Base-by-base conservation (phyloP, 2,329 filamentous ascomycete genomes). In the Periconia macrospinosa region DNA sequence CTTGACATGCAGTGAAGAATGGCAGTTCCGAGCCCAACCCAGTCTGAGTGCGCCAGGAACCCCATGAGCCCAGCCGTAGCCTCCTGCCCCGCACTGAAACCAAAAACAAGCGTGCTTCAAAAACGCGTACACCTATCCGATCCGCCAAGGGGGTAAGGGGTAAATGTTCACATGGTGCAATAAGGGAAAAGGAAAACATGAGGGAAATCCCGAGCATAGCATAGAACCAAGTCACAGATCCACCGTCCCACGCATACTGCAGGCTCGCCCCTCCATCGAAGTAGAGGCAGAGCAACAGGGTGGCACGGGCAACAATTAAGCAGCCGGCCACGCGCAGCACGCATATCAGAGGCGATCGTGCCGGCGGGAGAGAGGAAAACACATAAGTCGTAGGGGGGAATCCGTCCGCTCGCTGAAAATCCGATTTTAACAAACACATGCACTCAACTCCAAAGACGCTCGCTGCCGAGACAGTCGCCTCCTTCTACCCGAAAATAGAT, bases 371-470 rank as follows among this genome's bases (percentile, higher is more conserved):
- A 37, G 33, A 67, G 66, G 64, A 64, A 71, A 72, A 71, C 64
- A 71, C 69, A 72, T 73, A 66, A 73, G 62, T 73, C 70, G 71
- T 72, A n/a, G 67, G 69, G 33, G 70, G 66, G 70, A 72, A 68
- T 70, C 71, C 67, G 67, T 70, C 70, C 70, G 70, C 70, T 73
- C 66, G 70, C 70, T 71, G 65, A 70, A 71, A 71, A 64, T 37
- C 69, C 68, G 70, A 71, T 72, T 73, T 72, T 71, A 37, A 37
- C 68, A 67, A 61, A 71, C 61, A 66, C 61, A 73, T 66, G 68
- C 68, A 70, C 63, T 67, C 66, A 73, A 72, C 68, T 72, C 70
- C 71, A 57, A 60, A 61, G 67, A 72, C 69, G 59, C 67, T 72
- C 67, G 68, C 65, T 71, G 65, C 67, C 67, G 61, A 56, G 47